Percentiles rank a stretch among this genome's conserved stretches.
These are phyloP conservation scores for Protea cynaroides DNA, from an alignment of 164 flowering plant genomes.

Conservation along the genomic window DNA sequence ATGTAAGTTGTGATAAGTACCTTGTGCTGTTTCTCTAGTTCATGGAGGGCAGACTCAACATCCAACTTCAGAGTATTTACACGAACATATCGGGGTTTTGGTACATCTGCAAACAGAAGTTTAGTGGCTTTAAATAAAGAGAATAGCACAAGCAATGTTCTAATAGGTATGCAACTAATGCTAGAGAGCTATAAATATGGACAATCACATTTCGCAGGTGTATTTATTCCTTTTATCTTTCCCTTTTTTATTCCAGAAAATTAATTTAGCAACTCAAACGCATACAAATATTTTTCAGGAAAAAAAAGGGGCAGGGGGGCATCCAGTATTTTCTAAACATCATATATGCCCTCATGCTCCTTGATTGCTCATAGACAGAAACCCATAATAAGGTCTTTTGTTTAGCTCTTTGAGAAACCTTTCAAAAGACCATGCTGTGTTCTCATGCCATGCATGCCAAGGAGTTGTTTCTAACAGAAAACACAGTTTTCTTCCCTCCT, in stretches of 20 bases:
- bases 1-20: slow-evolving; percentile 22
- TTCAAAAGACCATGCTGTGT: background rate
- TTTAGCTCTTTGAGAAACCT: too few relatives aligned
- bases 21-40: slow-evolving; percentile 39
- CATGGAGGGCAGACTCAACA: slow-evolving; percentile 48
- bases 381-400: too few relatives aligned
- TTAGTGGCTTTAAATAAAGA: slow-evolving; percentile 1
- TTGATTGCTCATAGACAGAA: too few relatives aligned
- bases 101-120: slow-evolving; percentile 40
- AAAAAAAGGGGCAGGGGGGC: too few relatives aligned
- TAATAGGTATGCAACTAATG: too few relatives aligned
- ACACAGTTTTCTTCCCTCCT: too few relatives aligned
- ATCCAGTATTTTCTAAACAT: too few relatives aligned
- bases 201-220: background rate
- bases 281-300: too few relatives aligned
- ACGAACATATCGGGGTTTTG: slow-evolving; percentile 78
- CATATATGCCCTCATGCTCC: too few relatives aligned
- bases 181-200: background rate
- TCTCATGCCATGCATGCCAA: background rate
- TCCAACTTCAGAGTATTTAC: slow-evolving; percentile 79
- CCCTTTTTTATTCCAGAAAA: too few relatives aligned
- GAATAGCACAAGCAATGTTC: background rate
- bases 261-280: too few relatives aligned
- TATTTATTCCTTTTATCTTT: background rate
- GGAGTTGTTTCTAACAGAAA: too few relatives aligned